Conservation (phyloP, 352 stramenopile genomes). For the Hyaloperonospora arabidopsidis region DNA sequence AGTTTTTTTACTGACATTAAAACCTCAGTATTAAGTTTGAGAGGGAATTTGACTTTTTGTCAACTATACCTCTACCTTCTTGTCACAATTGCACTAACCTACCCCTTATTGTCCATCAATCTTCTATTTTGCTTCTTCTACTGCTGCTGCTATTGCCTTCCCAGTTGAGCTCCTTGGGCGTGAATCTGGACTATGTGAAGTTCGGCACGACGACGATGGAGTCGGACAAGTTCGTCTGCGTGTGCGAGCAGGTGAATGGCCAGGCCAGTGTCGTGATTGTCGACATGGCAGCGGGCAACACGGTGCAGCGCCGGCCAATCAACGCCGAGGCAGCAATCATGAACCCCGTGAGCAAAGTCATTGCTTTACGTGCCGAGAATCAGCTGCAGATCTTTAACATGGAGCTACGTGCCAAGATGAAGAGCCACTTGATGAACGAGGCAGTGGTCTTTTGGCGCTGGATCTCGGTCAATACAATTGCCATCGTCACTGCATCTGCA, state of each 20-base stretch:
- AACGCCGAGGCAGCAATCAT: slow-evolving; percentile 99
- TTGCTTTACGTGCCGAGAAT: slow-evolving; percentile 80
- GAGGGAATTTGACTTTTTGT: slow-evolving; percentile 8
- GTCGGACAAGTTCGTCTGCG: slow-evolving; percentile 95
- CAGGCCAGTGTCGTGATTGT: slow-evolving; percentile 88
- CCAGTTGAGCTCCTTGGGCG: slow-evolving; percentile 78
- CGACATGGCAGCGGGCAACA: slow-evolving; percentile 84
- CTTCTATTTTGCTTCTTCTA: too few relatives aligned
- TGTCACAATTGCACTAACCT: neutral
- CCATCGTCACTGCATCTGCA: slow-evolving; percentile 91
- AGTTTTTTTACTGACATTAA: neutral
- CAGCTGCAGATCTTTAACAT: slow-evolving; percentile 99
- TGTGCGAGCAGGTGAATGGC: slow-evolving; percentile 88
- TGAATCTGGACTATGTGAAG: slow-evolving; percentile 89
- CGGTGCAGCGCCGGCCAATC: slow-evolving; percentile 91
- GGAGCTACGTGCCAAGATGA: slow-evolving; percentile 98
- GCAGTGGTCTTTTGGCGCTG: slow-evolving; percentile 98
- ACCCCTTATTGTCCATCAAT: too few relatives aligned
- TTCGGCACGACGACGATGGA: slow-evolving; percentile 94
- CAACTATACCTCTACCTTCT: slow-evolving; percentile 7
- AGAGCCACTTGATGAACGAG: slow-evolving; percentile 90
- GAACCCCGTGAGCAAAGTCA: slow-evolving; percentile 95
- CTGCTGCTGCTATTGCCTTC: slow-evolving; percentile 6
- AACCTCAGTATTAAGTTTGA: slow-evolving; percentile 4
- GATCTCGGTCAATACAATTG: slow-evolving; percentile 95